Conservation (phyloP, 2,329 filamentous ascomycete species). For the Fusarium sp. region DNA sequence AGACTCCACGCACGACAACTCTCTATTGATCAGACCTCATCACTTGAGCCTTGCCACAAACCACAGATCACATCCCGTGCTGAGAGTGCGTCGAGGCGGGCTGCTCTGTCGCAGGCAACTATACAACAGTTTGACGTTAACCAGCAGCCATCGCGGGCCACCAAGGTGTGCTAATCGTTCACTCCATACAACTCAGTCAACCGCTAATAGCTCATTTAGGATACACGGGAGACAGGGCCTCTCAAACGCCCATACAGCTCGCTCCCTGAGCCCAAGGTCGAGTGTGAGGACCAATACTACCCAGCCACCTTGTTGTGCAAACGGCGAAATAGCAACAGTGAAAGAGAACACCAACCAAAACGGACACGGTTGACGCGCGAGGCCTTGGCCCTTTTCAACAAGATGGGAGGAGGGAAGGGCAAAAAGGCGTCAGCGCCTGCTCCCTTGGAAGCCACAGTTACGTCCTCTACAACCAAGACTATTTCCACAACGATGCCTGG, state of each 20-base stretch:
- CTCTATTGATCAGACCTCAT: neutral
- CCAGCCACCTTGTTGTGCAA: neutral
- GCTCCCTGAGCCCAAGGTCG: neutral
- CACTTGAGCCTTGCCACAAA: neutral
- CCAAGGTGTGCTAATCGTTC: neutral
- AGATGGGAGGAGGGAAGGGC: neutral
- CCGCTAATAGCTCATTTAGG: neutral
- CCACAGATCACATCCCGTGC: neutral
- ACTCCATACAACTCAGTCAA: neutral
- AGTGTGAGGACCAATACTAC: neutral
- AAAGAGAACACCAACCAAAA: neutral
- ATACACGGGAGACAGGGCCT: neutral
- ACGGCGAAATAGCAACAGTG: neutral
- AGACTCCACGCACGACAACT: neutral
- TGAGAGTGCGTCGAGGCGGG: neutral
- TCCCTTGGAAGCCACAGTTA: neutral
- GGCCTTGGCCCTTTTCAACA: neutral
- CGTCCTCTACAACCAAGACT: neutral
- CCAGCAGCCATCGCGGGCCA: neutral
- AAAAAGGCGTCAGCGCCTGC: neutral
- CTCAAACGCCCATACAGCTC: neutral
- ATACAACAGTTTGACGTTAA: neutral
- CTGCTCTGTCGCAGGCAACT: neutral
- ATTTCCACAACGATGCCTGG: neutral
- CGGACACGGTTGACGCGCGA: neutral